Percentiles rank a stretch among this genome's conserved stretches.
These are phyloP conservation scores for Nepenthes gracilis DNA, from an alignment of 148 eudicot genomes.

Conservation along the genomic window DNA sequence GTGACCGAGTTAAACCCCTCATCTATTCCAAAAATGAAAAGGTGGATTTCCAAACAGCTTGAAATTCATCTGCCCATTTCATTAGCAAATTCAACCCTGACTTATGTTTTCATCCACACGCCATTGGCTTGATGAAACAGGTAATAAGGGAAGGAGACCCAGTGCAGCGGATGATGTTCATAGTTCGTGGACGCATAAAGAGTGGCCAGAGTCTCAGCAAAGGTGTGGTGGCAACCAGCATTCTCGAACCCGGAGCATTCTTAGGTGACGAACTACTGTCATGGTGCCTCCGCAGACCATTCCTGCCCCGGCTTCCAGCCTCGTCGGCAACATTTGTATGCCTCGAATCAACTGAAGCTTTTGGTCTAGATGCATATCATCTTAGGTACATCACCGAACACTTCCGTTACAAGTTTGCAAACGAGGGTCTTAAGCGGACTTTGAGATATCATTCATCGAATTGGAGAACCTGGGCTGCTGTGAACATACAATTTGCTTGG, in stretches of 20 bases:
- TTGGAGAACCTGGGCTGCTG: slow-evolving; percentile 98
- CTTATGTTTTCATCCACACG: background rate
- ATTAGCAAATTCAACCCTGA: background rate
- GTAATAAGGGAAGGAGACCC: slow-evolving; percentile 90
- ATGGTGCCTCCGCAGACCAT: slow-evolving; percentile 87
- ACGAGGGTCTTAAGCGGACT: slow-evolving; percentile 68
- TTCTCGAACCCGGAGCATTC: slow-evolving; percentile 70
- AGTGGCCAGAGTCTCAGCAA: slow-evolving; percentile 73
- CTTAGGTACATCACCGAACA: slow-evolving; percentile 81
- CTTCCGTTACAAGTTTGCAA: slow-evolving; percentile 85
- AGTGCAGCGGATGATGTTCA: slow-evolving; percentile 68
- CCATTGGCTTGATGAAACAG: slow-evolving; percentile 14
- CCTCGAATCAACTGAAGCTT: slow-evolving; percentile 67
- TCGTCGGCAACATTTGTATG: slow-evolving; percentile 78
- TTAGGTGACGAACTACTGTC: slow-evolving; percentile 84
- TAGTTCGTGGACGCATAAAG: slow-evolving; percentile 52
- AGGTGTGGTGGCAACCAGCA: slow-evolving; percentile 64
- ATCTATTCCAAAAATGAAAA: slow-evolving; percentile 74
- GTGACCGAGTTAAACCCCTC: slow-evolving; percentile 79
- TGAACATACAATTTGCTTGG: slow-evolving; percentile 86
- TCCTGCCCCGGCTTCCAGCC: slow-evolving; percentile 64
- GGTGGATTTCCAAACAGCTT: slow-evolving; percentile 20
- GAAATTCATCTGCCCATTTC: too few relatives aligned
- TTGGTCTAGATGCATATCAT: slow-evolving; percentile 64
- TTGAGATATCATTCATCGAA: slow-evolving; percentile 75